phyloP scores from a whole-genome alignment of 78 protist genomes.

The Isochrysis galbana region DNA sequence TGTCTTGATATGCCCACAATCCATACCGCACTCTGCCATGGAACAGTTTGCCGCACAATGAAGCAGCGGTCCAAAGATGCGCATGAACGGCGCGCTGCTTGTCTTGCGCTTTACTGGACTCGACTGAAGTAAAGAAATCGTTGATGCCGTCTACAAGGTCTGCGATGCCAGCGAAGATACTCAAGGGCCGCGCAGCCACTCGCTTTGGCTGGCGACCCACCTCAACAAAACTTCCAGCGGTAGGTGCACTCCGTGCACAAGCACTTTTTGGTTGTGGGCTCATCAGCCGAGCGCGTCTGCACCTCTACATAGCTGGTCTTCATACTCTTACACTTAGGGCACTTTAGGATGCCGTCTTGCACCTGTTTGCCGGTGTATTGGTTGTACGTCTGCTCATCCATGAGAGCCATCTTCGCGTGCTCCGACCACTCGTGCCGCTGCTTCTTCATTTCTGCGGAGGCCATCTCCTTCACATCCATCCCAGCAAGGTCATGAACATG shows the following conservation, averaged over 20 bases:
- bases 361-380: background rate
- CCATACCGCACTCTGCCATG: too few species aligned
- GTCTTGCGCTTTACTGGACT: too few species aligned
- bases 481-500: background rate
- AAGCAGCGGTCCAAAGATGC: too few species aligned
- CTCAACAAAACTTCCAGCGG: slow-evolving; percentile 3
- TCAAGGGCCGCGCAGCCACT: too few species aligned
- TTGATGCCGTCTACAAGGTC: too few species aligned
- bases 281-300: slow-evolving; percentile 26
- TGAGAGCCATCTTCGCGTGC: background rate
- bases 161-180: too few species aligned
- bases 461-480: slow-evolving; percentile 15
- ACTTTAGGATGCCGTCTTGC: background rate
- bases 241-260: background rate
- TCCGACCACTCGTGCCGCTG: background rate
- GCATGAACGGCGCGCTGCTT: too few species aligned
- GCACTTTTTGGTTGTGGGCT: slow-evolving; percentile 20
- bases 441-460: background rate
- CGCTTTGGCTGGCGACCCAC: too few species aligned
- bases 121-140: too few species aligned
- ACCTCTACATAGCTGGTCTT: background rate
- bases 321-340: background rate
- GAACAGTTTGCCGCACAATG: too few species aligned
- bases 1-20: too few species aligned
- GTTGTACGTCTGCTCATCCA: background rate